Conservation (phyloP, 176 grass and related monocot genomes). For the Bolboschoenus planiculmis region DNA sequence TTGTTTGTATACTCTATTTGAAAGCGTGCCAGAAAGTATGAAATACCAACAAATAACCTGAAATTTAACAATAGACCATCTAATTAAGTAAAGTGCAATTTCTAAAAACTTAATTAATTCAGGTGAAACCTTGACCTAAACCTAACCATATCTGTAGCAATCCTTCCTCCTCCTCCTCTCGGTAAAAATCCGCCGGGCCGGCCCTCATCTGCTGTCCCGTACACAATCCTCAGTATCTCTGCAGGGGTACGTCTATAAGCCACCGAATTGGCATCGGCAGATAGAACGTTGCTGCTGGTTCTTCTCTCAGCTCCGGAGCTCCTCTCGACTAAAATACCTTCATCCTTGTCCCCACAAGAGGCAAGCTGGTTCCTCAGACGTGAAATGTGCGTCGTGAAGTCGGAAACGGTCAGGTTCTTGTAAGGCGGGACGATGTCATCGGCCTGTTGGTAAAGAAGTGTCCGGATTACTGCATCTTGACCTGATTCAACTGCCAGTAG, state of each 20-base stretch:
- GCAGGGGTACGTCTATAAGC: constrained; percentile 54
- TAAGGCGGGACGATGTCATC: constrained; percentile 48
- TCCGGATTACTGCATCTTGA: constrained; percentile 65
- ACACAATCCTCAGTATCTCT: constrained; percentile 68
- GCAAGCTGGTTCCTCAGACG: constrained; percentile 40
- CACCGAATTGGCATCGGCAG: constrained; percentile 49
- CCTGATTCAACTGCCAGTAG: constrained; percentile 69
- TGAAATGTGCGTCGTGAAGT: constrained; percentile 54
- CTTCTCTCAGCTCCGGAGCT: constrained; percentile 38
- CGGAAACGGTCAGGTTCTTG: constrained; percentile 44
- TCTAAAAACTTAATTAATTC: neutral
- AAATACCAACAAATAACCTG: neutral
- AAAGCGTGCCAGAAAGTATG: neutral
- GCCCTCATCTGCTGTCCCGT: constrained; percentile 47
- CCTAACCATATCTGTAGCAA: constrained; percentile 31
- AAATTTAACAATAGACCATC: neutral
- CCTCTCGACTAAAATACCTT: constrained; percentile 47
- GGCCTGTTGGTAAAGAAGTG: constrained; percentile 57
- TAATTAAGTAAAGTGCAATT: neutral
- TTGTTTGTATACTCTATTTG: neutral
- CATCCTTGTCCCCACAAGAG: constrained; percentile 54
- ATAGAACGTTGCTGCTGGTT: constrained; percentile 54
- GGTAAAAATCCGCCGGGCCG: constrained; percentile 66
- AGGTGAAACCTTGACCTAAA: constrained; percentile 4
- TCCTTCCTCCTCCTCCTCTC: constrained; percentile 45